A percentile compares a stretch with the other conserved stretches of the same genome.
phyloP scores from a whole-genome alignment of 192 early-diverging fungal species.

The Coemansia reversa region DNA sequence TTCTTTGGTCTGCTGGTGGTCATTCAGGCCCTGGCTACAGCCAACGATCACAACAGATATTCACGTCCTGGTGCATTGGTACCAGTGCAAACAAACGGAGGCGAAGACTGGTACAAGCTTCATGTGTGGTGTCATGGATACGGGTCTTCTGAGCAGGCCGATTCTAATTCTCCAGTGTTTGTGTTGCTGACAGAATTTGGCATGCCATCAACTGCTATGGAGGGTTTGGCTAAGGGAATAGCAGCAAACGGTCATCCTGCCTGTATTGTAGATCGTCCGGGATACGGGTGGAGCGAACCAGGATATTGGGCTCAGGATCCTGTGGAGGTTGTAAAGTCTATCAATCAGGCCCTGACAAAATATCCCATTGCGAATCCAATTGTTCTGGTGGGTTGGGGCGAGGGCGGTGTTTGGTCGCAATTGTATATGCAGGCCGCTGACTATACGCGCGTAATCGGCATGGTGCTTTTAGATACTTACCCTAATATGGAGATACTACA shows the following conservation, averaged over 20 bases:
- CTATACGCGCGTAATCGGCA: slow-evolving; percentile 43
- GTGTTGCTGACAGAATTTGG: slow-evolving; percentile 52
- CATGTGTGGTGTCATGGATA: slow-evolving; percentile 54
- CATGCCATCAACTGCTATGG: slow-evolving; percentile 53
- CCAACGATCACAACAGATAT: slow-evolving; percentile 41
- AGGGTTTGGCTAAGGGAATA: slow-evolving; percentile 44
- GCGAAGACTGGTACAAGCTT: slow-evolving; percentile 46
- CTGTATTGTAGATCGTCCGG: slow-evolving; percentile 54
- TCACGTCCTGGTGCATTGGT: slow-evolving; percentile 37
- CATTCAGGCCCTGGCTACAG: slow-evolving; percentile 52
- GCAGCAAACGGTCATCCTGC: slow-evolving; percentile 41
- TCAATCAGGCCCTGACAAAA: slow-evolving; percentile 50
- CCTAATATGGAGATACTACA: slow-evolving; percentile 55
- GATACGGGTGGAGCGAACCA: slow-evolving; percentile 58
- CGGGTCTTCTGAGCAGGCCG: slow-evolving; percentile 3
- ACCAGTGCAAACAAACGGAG: slow-evolving; percentile 45
- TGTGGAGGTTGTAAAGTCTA: slow-evolving; percentile 49
- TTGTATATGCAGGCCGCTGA: slow-evolving; percentile 54
- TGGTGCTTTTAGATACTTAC: slow-evolving; percentile 51
- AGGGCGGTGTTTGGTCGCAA: slow-evolving; percentile 58
- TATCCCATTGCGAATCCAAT: slow-evolving; percentile 47
- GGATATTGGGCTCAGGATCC: slow-evolving; percentile 55
- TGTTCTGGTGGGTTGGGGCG: slow-evolving; percentile 54
- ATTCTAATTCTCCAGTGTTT: slow-evolving; percentile 36
- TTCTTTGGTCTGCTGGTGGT: slow-evolving; percentile 48